phyloP scores from a whole-genome alignment of 202 grass and related monocot genomes.

The Panicum virgatum region DNA sequence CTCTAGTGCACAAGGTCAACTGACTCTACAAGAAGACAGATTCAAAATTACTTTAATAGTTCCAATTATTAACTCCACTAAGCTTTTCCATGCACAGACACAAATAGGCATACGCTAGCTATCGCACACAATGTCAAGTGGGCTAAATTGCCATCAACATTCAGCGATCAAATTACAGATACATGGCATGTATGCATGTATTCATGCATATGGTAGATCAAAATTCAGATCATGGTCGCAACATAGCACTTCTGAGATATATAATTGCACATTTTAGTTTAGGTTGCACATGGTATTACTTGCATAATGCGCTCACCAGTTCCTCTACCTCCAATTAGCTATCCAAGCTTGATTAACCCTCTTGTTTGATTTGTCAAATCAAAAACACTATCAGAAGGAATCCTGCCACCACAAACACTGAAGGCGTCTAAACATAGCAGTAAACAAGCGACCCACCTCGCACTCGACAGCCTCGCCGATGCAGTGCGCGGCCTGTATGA shows the following conservation, averaged over 20 bases:
- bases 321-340: neutral
- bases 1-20: slow-evolving; percentile 4
- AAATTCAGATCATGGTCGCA: slow-evolving; percentile 6
- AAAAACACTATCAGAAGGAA: slow-evolving; percentile 3
- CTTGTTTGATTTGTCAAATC: neutral
- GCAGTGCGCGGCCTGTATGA: slow-evolving; percentile 69
- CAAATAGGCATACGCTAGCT: neutral
- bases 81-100: neutral
- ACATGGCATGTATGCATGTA: too few species aligned
- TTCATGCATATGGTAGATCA: too few species aligned
- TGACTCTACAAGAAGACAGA: slow-evolving; percentile 7
- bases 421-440: neutral
- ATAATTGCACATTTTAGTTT: neutral
- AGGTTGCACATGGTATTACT: neutral
- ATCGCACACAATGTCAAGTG: neutral
- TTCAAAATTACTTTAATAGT: neutral
- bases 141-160: neutral
- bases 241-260: neutral
- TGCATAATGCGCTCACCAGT: neutral
- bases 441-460: slow-evolving; percentile 50
- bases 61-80: neutral
- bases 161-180: too few species aligned
- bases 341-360: neutral
- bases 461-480: slow-evolving; percentile 85
- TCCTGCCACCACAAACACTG: neutral